A percentile compares a stretch with the other conserved stretches of the same genome.
Evolutionary conservation across 1,284 basidiomycete genomes (phyloP).

Genomic region (Baeospora myosura): DNA sequence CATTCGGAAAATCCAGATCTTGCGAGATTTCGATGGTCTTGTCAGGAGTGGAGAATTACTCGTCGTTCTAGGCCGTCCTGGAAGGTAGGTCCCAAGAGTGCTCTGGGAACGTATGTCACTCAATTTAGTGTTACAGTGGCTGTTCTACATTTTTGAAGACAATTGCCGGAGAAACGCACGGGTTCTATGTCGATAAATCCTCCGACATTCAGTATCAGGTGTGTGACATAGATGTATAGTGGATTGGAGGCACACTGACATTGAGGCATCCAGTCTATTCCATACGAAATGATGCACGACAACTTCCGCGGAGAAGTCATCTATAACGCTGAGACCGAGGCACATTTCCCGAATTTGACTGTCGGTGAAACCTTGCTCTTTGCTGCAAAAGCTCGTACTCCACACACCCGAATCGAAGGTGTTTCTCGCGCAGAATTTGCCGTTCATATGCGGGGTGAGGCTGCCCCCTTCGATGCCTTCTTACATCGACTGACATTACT

Average conservation of each 20-base stretch:
- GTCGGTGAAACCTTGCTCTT: constrained; percentile 63
- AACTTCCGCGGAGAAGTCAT: constrained; percentile 62
- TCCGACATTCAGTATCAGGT: constrained; percentile 65
- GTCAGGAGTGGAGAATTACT: constrained; percentile 52
- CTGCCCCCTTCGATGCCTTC: no score
- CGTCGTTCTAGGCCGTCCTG: constrained; percentile 8
- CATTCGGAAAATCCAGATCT: constrained; percentile 37
- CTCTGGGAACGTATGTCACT: constrained; percentile 48
- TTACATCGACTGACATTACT: no score
- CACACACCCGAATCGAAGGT: constrained; percentile 37
- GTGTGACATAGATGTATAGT: no score
- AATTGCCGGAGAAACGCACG: constrained; percentile 59
- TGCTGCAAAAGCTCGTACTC: constrained; percentile 54
- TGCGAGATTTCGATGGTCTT: constrained; percentile 42
- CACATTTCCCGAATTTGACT: constrained; percentile 71
- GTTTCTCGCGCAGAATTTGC: constrained; percentile 41
- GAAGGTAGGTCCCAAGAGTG: not conserved
- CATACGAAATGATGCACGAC: constrained; percentile 41
- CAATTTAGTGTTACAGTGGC: constrained; percentile 64
- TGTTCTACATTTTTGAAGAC: constrained; percentile 71
- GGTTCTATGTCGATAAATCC: constrained; percentile 53
- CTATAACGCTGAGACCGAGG: constrained; percentile 67
- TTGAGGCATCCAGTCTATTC: no score
- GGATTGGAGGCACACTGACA: no score
- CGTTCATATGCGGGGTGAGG: constrained; percentile 24